Base-by-base conservation (phyloP, 345 rosid genomes). In the Alliaria petiolata region DNA sequence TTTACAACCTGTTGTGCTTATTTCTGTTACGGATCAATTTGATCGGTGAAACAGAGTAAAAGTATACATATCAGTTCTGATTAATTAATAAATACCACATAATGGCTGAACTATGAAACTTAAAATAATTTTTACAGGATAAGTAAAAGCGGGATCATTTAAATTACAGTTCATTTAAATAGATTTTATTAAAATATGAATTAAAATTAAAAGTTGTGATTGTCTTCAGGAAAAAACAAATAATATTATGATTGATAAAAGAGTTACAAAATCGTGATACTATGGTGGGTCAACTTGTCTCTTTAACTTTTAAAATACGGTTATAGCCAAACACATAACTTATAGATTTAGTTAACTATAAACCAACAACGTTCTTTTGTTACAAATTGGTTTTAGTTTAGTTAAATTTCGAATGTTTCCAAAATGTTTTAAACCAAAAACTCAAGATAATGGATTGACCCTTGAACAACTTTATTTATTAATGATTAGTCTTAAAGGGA, bases 361-460 rank as follows among this genome's bases (percentile, higher is more conserved):
- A 58, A 2, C 31, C 34, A 17, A 17, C 34, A 17, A 17, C 15
- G 17, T 7, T 12, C 26, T 56, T 70, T 26, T 62, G 46, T 20
- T 71, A 53, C 46, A 52, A 62, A 15, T n/a, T 71, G 62, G 36
- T 51, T 4, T 51, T 52, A 16, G 38, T 42, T 51, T 62, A 51
- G 20, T 51, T 7, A 17, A 39, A 49, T 14, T 38, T 47, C 40
- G 20, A 22, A 63, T 44, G 44, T 7, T 8, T 12, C 70, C 70
- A 72, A 63, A 70, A 72, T 63, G 64, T 63, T 63, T n/a, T n/a
- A 12, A 43, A 44, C 56, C n/a, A 62, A 63, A 44, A 43, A 50
- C 35, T 63, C 40, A 35, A 54, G 40, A 47, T 35, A 4, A 38
- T 55, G 47, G 36, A 15, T 55, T 72, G 77, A 64, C 65, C 67